Percentiles rank a stretch among this genome's conserved stretches.
phyloP scores from a whole-genome alignment of 768 basidiomycete genomes.

The Hericium erinaceus region DNA sequence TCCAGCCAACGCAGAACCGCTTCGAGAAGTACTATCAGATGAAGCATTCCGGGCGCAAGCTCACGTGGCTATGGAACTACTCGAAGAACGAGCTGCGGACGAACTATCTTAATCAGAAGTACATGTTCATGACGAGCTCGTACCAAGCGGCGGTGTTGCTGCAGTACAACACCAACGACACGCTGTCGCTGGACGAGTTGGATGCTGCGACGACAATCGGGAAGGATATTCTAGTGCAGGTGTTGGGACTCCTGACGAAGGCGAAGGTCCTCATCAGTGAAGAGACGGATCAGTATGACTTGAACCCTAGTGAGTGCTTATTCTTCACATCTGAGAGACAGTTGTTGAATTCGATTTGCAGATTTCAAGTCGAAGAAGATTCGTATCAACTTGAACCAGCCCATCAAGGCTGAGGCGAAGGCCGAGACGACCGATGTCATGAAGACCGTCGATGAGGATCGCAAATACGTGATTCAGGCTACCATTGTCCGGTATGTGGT shows the following conservation, averaged over 20 bases:
- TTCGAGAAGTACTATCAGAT: constrained; percentile 91
- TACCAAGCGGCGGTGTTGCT: constrained; percentile 93
- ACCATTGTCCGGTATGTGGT: constrained; percentile 68
- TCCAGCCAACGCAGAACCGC: constrained; percentile 79
- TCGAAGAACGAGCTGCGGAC: constrained; percentile 94
- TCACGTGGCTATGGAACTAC: constrained; percentile 98
- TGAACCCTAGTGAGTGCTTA: constrained; percentile 61
- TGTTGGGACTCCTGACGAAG: constrained; percentile 55
- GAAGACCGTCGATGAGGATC: constrained; percentile 93
- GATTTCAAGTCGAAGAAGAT: constrained; percentile 93
- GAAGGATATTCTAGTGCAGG: constrained; percentile 71
- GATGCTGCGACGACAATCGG: constrained; percentile 68
- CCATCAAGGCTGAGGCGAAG: constrained; percentile 92
- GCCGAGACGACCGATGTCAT: constrained; percentile 83
- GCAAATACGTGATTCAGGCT: constrained; percentile 93
- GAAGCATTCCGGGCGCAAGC: constrained; percentile 89
- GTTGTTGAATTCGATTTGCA: constrained; percentile 20
- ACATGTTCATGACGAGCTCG: constrained; percentile 90
- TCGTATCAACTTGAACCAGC: constrained; percentile 81
- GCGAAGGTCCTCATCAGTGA: constrained; percentile 86
- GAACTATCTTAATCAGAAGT: constrained; percentile 89
- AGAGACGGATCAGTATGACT: constrained; percentile 81
- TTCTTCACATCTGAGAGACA: neutral
- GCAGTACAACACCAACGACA: constrained; percentile 90
- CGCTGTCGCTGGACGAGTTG: constrained; percentile 74